phyloP scores from a whole-genome alignment of 192 early-diverging fungal species.

The Oehlia diaphana region DNA sequence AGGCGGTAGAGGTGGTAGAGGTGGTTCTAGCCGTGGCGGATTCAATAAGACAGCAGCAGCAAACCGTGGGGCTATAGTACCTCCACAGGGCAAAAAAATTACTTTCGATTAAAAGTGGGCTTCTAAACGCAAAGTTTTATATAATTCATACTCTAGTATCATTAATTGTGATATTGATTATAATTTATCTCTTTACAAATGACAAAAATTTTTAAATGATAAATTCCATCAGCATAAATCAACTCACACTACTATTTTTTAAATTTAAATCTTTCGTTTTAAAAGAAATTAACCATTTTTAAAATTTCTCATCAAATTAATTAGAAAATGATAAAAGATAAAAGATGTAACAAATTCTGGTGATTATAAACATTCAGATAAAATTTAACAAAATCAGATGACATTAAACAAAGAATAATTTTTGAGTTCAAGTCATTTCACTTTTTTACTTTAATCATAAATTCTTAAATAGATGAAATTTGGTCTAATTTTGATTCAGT shows the following conservation, averaged over 20 bases:
- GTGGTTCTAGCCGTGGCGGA: not conserved
- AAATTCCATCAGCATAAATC: no score
- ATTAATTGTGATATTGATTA: not conserved
- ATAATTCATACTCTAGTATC: not conserved
- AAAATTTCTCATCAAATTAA: no score
- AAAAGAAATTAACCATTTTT: no score
- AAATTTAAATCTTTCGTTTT: no score
- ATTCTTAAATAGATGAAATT: not conserved
- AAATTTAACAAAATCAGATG: no score
- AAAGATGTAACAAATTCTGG: no score
- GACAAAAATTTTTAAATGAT: no score
- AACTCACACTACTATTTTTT: no score
- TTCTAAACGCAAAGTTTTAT: not conserved
- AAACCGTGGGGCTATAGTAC: slow-evolving; percentile 11
- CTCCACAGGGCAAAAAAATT: slow-evolving; percentile 11
- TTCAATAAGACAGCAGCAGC: not conserved
- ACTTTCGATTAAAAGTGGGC: not conserved
- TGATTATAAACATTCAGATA: no score
- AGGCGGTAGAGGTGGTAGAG: not conserved
- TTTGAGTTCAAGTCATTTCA: not conserved
- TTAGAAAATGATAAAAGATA: no score
- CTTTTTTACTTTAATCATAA: not conserved
- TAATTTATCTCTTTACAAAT: not conserved
- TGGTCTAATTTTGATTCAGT: slow-evolving; percentile 27
- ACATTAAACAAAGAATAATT: no score